Conservation (phyloP, 2,329 filamentous ascomycete genomes). For the Talaromyces funiculosus region DNA sequence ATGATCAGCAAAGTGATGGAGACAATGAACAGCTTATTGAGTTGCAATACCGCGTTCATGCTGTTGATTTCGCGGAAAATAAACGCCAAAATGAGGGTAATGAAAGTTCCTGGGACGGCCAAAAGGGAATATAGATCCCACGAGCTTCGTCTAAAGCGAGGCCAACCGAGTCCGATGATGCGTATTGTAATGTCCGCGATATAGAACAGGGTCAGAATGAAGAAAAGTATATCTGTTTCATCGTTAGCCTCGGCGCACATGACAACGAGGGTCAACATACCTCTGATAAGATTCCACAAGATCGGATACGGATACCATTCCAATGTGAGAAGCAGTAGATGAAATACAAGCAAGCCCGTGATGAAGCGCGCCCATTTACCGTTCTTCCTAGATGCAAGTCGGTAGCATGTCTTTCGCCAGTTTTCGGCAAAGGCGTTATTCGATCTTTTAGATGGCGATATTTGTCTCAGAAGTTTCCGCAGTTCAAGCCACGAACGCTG, state of each 20-base stretch:
- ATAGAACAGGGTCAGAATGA: constrained; percentile 76
- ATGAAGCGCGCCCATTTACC: constrained; percentile 84
- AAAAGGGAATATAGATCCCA: constrained; percentile 91
- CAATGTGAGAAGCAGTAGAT: constrained; percentile 73
- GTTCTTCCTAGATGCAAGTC: constrained; percentile 85
- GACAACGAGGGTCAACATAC: constrained; percentile 25
- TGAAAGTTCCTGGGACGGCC: constrained; percentile 71
- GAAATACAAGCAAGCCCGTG: constrained; percentile 71
- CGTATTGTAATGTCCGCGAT: constrained; percentile 76
- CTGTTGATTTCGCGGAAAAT: constrained; percentile 37
- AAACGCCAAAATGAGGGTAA: constrained; percentile 73
- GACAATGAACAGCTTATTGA: constrained; percentile 93
- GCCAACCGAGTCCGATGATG: constrained; percentile 84
- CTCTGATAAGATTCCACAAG: constrained; percentile 64
- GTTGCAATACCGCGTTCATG: constrained; percentile 61
- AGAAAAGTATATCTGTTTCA: constrained; percentile 62
- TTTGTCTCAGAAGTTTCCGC: constrained; percentile 82
- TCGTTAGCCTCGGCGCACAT: neutral
- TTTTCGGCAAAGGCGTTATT: constrained; percentile 68
- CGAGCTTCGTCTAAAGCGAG: constrained; percentile 81
- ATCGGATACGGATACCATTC: constrained; percentile 75
- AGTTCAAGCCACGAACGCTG: constrained; percentile 96
- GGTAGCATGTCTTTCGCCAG: constrained; percentile 93
- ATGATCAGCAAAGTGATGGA: constrained; percentile 85
- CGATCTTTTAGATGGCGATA: constrained; percentile 89